A percentile compares a stretch with the other conserved stretches of the same genome.
These are phyloP conservation scores for Debaryomycetaceae sp. DNA, from an alignment of 1,139 yeast genomes.

Conservation along the genomic window DNA sequence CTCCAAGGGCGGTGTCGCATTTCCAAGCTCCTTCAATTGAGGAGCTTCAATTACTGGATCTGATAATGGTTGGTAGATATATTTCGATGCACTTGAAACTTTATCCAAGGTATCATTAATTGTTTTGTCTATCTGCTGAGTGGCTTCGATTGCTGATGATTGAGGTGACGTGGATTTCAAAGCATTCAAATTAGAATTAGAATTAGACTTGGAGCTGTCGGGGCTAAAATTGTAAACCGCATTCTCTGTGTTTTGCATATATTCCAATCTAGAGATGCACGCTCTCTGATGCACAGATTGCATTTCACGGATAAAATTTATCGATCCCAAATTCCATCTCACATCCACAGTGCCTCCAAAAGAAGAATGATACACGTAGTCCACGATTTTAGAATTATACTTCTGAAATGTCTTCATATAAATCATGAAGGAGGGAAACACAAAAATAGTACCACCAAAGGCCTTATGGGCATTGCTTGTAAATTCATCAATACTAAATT, in stretches of 20 bases:
- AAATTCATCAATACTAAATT: slow-evolving; percentile 52
- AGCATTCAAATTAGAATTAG: slow-evolving; percentile 6
- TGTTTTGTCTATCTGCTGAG: slow-evolving; percentile 27
- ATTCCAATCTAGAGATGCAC: slow-evolving; percentile 34
- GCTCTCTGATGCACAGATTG: slow-evolving; percentile 59
- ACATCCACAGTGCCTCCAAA: slow-evolving; percentile 91
- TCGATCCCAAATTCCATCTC: slow-evolving; percentile 90
- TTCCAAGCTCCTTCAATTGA: slow-evolving; percentile 84
- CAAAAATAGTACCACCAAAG: slow-evolving; percentile 75
- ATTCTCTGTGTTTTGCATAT: slow-evolving; percentile 14
- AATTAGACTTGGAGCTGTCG: slow-evolving; percentile 15
- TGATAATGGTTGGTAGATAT: slow-evolving; percentile 58
- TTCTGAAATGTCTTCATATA: slow-evolving; percentile 74
- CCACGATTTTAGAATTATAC: slow-evolving; percentile 47
- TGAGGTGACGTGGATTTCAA: slow-evolving; percentile 13
- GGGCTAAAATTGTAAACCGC: slow-evolving; percentile 11
- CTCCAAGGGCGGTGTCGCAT: slow-evolving; percentile 95
- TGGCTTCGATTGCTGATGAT: slow-evolving; percentile 27
- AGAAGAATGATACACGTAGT: slow-evolving; percentile 62
- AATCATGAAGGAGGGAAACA: slow-evolving; percentile 72
- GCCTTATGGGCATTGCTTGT: slow-evolving; percentile 55
- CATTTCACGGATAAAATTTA: slow-evolving; percentile 90
- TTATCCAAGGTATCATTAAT: slow-evolving; percentile 44
- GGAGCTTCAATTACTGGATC: slow-evolving; percentile 88
- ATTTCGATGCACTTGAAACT: slow-evolving; percentile 60